phyloP scores from a whole-genome alignment of 768 basidiomycete species.

The Pulveroboletus sp. region DNA sequence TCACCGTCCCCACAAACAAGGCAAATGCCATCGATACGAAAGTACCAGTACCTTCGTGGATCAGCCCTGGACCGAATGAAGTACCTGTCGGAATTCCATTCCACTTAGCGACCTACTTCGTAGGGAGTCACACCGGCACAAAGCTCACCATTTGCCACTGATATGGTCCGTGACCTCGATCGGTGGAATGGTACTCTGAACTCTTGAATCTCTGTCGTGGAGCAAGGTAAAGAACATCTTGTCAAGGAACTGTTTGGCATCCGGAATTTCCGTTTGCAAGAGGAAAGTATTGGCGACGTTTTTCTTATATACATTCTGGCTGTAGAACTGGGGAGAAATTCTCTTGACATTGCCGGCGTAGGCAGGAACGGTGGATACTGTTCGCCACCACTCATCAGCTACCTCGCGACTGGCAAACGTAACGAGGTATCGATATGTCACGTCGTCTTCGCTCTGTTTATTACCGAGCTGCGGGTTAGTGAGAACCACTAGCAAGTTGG shows the following conservation, averaged over 20 bases:
- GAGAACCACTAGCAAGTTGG: background rate
- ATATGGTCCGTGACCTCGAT: constrained; percentile 1
- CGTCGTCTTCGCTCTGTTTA: background rate
- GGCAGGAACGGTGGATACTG: background rate
- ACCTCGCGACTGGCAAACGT: background rate
- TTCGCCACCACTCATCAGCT: background rate
- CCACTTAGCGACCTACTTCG: background rate
- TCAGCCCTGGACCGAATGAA: constrained; percentile 2
- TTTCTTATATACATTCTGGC: background rate
- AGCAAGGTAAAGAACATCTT: too few species aligned
- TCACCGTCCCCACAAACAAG: background rate
- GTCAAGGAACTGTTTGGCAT: too few species aligned
- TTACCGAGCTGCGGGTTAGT: background rate
- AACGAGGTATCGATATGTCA: background rate
- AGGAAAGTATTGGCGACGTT: too few species aligned
- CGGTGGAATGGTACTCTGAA: too few species aligned
- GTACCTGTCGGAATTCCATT: background rate
- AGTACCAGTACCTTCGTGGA: constrained; percentile 3
- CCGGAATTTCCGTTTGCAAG: too few species aligned
- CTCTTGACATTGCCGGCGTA: background rate
- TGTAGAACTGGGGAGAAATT: background rate
- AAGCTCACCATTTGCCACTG: constrained; percentile 2
- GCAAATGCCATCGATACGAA: background rate
- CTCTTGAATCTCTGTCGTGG: too few species aligned
- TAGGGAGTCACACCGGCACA: too few species aligned